These are phyloP conservation scores for Eucommia ulmoides DNA, from an alignment of 257 asterid genomes.

Conservation along the genomic window DNA sequence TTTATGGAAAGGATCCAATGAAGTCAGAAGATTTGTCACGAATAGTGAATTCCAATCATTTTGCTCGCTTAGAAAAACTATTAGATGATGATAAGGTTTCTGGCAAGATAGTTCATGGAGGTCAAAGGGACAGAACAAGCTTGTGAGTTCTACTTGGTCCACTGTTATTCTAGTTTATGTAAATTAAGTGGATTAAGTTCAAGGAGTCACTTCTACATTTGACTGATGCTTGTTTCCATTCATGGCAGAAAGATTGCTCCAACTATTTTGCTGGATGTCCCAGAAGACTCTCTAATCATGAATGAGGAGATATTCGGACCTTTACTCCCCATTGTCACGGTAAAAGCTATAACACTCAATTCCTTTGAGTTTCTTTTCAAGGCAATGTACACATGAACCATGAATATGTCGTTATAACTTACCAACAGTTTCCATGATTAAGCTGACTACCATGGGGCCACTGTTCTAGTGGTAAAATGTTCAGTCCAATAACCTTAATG, in stretches of 20 bases:
- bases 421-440: too few species aligned
- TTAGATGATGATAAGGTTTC: conserved; percentile 70
- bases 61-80: conserved; percentile 44
- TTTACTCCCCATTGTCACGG: conserved; percentile 75
- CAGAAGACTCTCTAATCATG: conserved; percentile 64
- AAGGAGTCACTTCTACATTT: conserved; percentile 3
- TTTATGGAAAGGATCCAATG: conserved; percentile 75
- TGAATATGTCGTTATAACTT: too few species aligned
- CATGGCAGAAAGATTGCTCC: conserved; percentile 67
- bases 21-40: conserved; percentile 63
- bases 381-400: too few species aligned
- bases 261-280: conserved; percentile 65
- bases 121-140: conserved; percentile 47
- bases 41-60: conserved; percentile 59
- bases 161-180: neutral
- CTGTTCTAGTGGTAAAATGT: too few species aligned
- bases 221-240: conserved; percentile 5
- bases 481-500: too few species aligned
- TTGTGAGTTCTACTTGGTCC: conserved; percentile 43
- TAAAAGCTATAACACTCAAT: conserved; percentile 14
- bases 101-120: conserved; percentile 72
- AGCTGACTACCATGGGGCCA: too few species aligned
- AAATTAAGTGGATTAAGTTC: too few species aligned
- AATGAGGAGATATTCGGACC: conserved; percentile 91
- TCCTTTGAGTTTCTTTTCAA: neutral